Percentiles rank a stretch among this genome's conserved stretches.
Conservation (phyloP, 495 filamentous ascomycete species). For the Lophiostoma macrostomum region DNA sequence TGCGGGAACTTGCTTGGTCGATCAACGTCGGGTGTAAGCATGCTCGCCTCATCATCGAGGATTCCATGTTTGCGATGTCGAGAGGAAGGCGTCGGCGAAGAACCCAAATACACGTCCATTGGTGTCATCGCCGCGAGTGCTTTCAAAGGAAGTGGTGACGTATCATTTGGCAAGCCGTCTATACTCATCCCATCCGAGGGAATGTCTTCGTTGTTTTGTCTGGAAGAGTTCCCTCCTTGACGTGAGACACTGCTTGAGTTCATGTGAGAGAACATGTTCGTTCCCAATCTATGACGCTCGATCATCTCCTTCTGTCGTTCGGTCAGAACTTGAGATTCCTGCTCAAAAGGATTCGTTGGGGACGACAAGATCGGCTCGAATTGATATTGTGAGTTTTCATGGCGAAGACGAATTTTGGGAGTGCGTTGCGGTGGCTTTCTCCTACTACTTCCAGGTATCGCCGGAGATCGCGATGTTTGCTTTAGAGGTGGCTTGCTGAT, state of each 20-base stretch:
- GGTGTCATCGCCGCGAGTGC: conserved; percentile 13
- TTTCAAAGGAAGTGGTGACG: conserved; percentile 39
- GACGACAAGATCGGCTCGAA: conserved; percentile 66
- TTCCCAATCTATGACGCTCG: conserved; percentile 60
- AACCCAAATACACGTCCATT: conserved; percentile 63
- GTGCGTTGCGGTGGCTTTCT: conserved; percentile 13
- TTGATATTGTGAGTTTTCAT: conserved; percentile 75
- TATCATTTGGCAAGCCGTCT: conserved; percentile 27
- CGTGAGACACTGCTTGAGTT: conserved; percentile 52
- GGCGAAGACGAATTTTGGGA: conserved; percentile 38
- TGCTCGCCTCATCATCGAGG: conserved; percentile 5
- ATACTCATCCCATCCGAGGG: conserved; percentile 15
- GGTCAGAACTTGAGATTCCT: conserved; percentile 67
- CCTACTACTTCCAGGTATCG: background rate
- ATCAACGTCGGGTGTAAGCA: conserved; percentile 17
- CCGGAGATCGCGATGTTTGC: conserved; percentile 5
- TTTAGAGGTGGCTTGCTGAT: background rate
- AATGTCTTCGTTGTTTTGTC: conserved; percentile 3
- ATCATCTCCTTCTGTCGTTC: conserved; percentile 70
- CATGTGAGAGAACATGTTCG: conserved; percentile 69
- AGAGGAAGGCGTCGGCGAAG: conserved; percentile 70
- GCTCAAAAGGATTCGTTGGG: conserved; percentile 39
- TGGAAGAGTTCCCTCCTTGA: background rate
- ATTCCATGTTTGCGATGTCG: conserved; percentile 24
- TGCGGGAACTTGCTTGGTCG: conserved; percentile 7